phyloP scores from a whole-genome alignment of 1,284 basidiomycete species.

The Fomitopsis palustris region DNA sequence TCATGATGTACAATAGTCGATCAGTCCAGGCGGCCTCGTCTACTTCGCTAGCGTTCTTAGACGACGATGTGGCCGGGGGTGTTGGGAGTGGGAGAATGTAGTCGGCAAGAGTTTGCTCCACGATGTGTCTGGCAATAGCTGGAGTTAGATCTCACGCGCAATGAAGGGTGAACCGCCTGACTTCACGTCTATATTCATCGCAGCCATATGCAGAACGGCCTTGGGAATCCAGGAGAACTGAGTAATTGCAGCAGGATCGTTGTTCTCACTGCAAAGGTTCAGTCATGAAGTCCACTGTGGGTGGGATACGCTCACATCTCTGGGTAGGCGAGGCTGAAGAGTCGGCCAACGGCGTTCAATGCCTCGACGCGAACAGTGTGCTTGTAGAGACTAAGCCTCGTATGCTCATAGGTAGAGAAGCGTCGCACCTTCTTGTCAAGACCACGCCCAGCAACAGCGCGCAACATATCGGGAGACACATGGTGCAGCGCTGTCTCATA shows the following conservation, averaged over 20 bases:
- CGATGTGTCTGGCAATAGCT: conserved; percentile 41
- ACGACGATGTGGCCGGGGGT: conserved; percentile 36
- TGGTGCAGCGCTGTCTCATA: conserved; percentile 90
- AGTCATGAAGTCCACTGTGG: not conserved
- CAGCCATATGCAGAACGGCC: conserved; percentile 56
- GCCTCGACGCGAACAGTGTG: conserved; percentile 81
- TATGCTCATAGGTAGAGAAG: not conserved
- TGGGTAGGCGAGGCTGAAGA: conserved; percentile 82
- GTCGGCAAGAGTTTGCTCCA: conserved; percentile 66
- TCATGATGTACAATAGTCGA: conserved; percentile 73
- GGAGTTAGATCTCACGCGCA: not conserved
- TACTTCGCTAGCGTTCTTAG: conserved; percentile 53
- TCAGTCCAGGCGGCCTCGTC: conserved; percentile 87
- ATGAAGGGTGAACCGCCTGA: conserved; percentile 27
- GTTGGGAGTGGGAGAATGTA: conserved; percentile 81
- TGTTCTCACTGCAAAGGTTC: conserved; percentile 62
- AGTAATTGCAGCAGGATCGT: conserved; percentile 65
- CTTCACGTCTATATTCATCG: conserved; percentile 54
- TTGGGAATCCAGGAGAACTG: conserved; percentile 97
- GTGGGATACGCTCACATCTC: conserved; percentile 71
- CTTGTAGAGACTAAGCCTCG: conserved; percentile 31
- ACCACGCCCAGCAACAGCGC: conserved; percentile 67
- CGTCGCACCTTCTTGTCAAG: conserved; percentile 80
- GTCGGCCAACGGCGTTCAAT: conserved; percentile 69
- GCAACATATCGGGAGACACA: conserved; percentile 64